phyloP scores from a whole-genome alignment of 352 stramenopile genomes.

The Thraustochytrium striatum region DNA sequence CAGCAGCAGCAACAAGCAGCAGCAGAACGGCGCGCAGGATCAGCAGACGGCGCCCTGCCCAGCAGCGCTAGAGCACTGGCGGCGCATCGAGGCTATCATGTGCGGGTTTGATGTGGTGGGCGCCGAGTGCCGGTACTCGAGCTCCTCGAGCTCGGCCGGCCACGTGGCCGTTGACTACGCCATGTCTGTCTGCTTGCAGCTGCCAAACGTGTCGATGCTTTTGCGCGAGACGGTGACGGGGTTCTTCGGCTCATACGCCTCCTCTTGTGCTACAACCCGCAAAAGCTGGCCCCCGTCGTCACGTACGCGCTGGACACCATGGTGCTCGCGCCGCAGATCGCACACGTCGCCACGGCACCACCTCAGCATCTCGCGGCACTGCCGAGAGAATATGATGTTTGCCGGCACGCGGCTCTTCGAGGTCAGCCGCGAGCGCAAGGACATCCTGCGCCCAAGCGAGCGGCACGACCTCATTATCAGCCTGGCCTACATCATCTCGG shows the following conservation, averaged over 20 bases:
- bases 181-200: not conserved
- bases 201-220: not conserved
- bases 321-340: not conserved
- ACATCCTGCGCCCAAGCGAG: not conserved
- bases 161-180: constrained; percentile 20
- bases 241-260: constrained; percentile 4
- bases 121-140: not conserved
- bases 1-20: not conserved
- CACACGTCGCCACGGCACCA: not conserved
- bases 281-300: constrained; percentile 36
- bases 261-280: constrained; percentile 38
- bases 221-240: constrained; percentile 18
- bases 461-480: not conserved
- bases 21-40: not conserved
- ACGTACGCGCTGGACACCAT: constrained; percentile 24
- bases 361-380: not conserved
- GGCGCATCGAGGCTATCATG: not conserved
- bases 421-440: not conserved
- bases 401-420: not conserved
- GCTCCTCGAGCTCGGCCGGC: not conserved
- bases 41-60: too few relatives aligned
- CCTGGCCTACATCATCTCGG: not conserved
- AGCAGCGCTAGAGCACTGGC: too few relatives aligned
- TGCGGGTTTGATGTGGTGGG: not conserved
- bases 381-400: not conserved